Conservation (phyloP, 1,139 yeast genomes). For the Suhomyces chickasaworum region DNA sequence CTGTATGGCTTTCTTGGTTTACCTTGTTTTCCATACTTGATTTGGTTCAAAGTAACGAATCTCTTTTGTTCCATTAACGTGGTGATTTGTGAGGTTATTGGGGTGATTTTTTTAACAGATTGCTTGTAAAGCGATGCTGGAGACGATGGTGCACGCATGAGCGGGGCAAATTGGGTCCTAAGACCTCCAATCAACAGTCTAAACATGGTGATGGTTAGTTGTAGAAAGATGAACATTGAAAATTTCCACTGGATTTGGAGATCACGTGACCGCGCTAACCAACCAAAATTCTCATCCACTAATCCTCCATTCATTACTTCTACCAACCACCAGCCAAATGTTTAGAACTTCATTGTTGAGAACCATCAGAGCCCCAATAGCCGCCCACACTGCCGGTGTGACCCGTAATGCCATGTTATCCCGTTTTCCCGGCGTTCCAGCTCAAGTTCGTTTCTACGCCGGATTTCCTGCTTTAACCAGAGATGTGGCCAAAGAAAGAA, state of each 20-base stretch:
- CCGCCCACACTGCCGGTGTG: slow-evolving; percentile 21
- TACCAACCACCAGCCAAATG: slow-evolving; percentile 24
- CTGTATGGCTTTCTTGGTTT: slow-evolving; percentile 50
- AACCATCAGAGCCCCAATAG: slow-evolving; percentile 29
- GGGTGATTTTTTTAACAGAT: slow-evolving; percentile 11
- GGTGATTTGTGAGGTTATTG: slow-evolving; percentile 16
- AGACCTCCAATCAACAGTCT: slow-evolving; percentile 17
- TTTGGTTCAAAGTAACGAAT: slow-evolving; percentile 72
- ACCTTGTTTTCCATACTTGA: slow-evolving; percentile 63
- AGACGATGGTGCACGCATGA: slow-evolving; percentile 1
- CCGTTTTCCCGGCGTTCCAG: slow-evolving; percentile 16
- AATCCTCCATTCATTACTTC: slow-evolving; percentile 4
- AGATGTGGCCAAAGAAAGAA: slow-evolving; percentile 73
- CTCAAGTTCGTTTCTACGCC: slow-evolving; percentile 52
- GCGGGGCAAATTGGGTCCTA: slow-evolving; percentile 2
- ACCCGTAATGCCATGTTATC: slow-evolving; percentile 21
- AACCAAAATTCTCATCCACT: slow-evolving; percentile 14
- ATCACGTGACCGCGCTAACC: background rate
- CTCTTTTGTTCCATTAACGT: slow-evolving; percentile 39
- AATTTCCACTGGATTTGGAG: slow-evolving; percentile 1
- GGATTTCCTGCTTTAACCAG: slow-evolving; percentile 67
- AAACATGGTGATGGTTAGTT: slow-evolving; percentile 14
- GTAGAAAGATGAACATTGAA: background rate
- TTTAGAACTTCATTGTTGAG: slow-evolving; percentile 34
- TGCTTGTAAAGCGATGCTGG: slow-evolving; percentile 14